A percentile compares a stretch with the other conserved stretches of the same genome.
Evolutionary conservation across 306 rosid species (phyloP).

Genomic region (Senna tora): DNA sequence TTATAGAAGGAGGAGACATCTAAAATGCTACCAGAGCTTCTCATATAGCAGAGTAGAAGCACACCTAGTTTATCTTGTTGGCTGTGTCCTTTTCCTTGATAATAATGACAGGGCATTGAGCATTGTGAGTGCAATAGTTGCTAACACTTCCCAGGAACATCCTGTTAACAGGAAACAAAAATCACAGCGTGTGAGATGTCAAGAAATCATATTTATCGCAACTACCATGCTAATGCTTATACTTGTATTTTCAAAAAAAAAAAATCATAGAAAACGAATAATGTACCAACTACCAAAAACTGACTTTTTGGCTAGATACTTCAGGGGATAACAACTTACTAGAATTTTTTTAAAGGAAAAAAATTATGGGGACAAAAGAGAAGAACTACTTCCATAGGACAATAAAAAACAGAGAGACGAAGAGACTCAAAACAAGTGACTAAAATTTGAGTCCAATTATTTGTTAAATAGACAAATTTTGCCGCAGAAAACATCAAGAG

Average conservation of each 20-base stretch:
- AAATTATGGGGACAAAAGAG: background rate
- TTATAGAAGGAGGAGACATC: slow-evolving; percentile 10
- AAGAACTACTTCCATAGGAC: background rate
- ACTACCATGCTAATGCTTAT: background rate
- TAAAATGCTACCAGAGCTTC: slow-evolving; percentile 31
- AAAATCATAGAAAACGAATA: background rate
- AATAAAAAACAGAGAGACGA: background rate
- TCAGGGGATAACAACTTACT: background rate
- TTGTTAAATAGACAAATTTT: no score
- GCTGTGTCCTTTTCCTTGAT: slow-evolving; percentile 57
- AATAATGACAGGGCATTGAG: slow-evolving; percentile 71
- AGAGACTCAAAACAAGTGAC: background rate
- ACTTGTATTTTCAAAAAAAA: no score
- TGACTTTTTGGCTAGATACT: background rate
- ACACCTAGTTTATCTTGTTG: slow-evolving; percentile 46
- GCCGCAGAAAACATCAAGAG: no score
- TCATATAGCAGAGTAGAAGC: slow-evolving; percentile 33
- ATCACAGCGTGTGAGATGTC: slow-evolving; percentile 9
- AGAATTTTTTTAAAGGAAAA: background rate
- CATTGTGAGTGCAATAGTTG: slow-evolving; percentile 79
- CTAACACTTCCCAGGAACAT: slow-evolving; percentile 97
- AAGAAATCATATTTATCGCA: background rate
- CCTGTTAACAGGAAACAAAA: slow-evolving; percentile 47
- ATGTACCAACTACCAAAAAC: background rate
- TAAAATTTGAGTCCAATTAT: background rate